These are phyloP conservation scores for Intubia oerlemansii DNA, from an alignment of 2,329 filamentous ascomycete species.

Conservation along the genomic window DNA sequence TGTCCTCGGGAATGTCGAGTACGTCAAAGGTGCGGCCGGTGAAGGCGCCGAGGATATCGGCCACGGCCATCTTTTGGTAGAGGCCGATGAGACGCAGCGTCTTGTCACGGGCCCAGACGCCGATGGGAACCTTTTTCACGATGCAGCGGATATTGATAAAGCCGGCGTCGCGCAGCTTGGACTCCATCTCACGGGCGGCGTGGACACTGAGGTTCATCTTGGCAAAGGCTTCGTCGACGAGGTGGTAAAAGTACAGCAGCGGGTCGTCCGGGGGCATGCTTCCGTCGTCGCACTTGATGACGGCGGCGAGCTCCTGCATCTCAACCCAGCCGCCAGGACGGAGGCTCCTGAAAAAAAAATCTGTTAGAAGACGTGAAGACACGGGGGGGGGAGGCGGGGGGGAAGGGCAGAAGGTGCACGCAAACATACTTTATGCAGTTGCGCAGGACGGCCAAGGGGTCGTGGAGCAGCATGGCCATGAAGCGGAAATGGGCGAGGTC, in stretches of 20 bases:
- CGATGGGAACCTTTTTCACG: conserved; percentile 22
- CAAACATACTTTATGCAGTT: too few relatives aligned
- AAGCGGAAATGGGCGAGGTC: conserved; percentile 38
- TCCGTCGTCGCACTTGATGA: conserved; percentile 19
- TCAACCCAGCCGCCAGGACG: conserved; percentile 28
- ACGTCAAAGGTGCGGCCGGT: conserved; percentile 20
- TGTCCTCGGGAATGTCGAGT: conserved; percentile 13
- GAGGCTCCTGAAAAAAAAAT: conserved; percentile 13
- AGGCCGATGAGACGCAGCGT: conserved; percentile 18
- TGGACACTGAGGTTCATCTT: conserved; percentile 17
- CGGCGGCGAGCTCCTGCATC: conserved; percentile 20
- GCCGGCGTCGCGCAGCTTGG: conserved; percentile 17
- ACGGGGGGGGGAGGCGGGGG: too few relatives aligned
- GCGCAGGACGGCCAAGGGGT: conserved; percentile 25
- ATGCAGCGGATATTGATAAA: conserved; percentile 20
- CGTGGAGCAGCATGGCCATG: conserved; percentile 28
- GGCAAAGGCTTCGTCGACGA: conserved; percentile 11
- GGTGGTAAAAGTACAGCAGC: conserved; percentile 13
- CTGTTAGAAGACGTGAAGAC: not conserved
- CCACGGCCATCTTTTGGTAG: conserved; percentile 18
- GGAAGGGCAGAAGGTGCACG: not conserved
- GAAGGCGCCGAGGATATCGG: conserved; percentile 17
- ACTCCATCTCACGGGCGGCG: conserved; percentile 14
- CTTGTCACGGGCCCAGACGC: conserved; percentile 20
- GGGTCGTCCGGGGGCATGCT: conserved; percentile 19